Conservation (phyloP, 352 stramenopile species). For the Phytophthora multivora region DNA sequence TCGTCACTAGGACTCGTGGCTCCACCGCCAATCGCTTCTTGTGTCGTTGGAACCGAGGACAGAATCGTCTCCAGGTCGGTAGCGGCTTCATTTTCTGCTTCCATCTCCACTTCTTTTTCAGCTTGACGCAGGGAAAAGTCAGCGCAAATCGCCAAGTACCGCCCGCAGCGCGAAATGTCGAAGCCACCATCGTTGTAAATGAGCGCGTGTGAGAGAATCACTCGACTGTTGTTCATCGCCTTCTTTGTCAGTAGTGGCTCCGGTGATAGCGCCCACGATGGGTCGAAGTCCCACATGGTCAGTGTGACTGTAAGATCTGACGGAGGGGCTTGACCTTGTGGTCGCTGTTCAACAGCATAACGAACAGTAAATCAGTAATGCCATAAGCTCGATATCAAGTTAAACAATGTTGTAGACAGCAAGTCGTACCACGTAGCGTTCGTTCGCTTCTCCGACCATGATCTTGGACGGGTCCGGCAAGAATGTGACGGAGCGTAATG, state of each 20-base stretch:
- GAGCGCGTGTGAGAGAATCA: constrained; percentile 91
- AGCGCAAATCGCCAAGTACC: constrained; percentile 94
- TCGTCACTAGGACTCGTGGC: constrained; percentile 65
- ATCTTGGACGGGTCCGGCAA: constrained; percentile 90
- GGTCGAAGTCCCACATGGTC: constrained; percentile 95
- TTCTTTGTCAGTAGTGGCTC: constrained; percentile 80
- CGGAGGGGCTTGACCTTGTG: constrained; percentile 72
- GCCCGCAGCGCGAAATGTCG: constrained; percentile 95
- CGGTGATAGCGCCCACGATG: constrained; percentile 72
- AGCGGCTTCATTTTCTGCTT: constrained; percentile 71
- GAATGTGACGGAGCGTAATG: constrained; percentile 94
- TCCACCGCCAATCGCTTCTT: constrained; percentile 55
- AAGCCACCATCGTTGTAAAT: constrained; percentile 99
- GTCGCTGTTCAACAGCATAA: constrained; percentile 44
- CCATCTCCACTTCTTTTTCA: constrained; percentile 84
- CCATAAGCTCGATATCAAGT: background rate
- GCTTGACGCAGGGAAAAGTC: constrained; percentile 93
- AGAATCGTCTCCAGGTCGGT: constrained; percentile 81
- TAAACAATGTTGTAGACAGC: background rate
- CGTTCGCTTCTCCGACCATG: constrained; percentile 95
- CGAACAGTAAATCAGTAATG: background rate
- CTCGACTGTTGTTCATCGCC: constrained; percentile 84
- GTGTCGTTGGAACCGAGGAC: constrained; percentile 54
- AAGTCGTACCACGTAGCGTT: constrained; percentile 76
- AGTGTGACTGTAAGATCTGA: constrained; percentile 94